Evolutionary conservation across 495 filamentous ascomycete species (phyloP), one percentile per base, ranked within the genome.

Genomic region (Tuber umbilicatum): DNA sequence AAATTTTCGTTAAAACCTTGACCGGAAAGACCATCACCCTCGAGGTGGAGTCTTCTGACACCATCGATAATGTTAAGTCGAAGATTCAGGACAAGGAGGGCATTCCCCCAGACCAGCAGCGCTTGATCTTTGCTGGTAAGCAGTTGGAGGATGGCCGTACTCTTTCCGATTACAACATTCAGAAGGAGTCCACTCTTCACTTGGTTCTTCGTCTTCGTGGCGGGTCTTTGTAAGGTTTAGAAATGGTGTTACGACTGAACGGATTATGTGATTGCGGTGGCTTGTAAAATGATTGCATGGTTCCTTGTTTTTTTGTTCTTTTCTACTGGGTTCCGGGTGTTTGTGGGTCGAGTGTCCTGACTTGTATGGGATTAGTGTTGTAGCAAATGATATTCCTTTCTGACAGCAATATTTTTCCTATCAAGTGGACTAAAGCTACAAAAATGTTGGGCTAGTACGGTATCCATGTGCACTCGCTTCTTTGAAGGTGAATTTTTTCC

Each of bases 1-100:
- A 74, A 68, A 82, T 81, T 87, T 88, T 94, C 84, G 91, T 93
- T 82, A 94, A 94, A 88, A 93, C 91, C 79, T 88, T 98, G 43
- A 97, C 94, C 75, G 94, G 94, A 78, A 97, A 97, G 89, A 97
- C 94, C 83, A 97, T 98, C 86, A 98, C 94, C 77, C 90, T 97
- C 50, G 94, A 98, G 88, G 94, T 98, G 17, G 94, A 98, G 68
- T 97, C 94, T 0, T 92, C 89, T 38, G 76, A 79, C 31, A 79
- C 78, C 0, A 79, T 79, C 73, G 78, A 79, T 86, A 98, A 97
- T 82, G 94, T 98, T 42, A 92, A 92, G 86, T 87, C 87, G 45
- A 92, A 92, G 85, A 92, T 92, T 68, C 90, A 91, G 83, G 90
- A 92, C 75, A 92, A 92, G 85, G 90, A 92, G 82, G 90, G 90